Percentiles rank a stretch among this genome's conserved stretches.
These are phyloP conservation scores for Aspergillus fructus DNA, from an alignment of 2,329 filamentous ascomycete genomes.

Conservation along the genomic window DNA sequence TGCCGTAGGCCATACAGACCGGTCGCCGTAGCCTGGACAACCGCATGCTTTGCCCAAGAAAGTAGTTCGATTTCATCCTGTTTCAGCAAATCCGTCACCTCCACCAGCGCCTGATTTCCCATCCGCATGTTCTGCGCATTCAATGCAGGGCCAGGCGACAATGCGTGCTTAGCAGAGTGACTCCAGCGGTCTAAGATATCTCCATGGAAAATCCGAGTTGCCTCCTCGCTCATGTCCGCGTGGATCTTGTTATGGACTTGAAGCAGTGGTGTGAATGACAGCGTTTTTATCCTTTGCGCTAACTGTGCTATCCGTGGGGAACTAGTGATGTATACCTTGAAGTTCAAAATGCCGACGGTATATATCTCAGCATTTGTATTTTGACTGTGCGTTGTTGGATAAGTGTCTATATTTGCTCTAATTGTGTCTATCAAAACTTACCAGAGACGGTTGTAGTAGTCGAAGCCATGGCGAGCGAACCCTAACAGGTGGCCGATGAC, in stretches of 20 bases:
- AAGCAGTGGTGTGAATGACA: neutral
- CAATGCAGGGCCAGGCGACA: neutral
- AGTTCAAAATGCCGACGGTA: neutral
- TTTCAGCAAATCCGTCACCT: neutral
- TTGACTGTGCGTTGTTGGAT: neutral
- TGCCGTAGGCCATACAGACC: neutral
- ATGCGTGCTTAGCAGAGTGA: neutral
- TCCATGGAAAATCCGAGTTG: neutral
- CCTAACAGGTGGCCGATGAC: neutral
- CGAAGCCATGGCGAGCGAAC: neutral
- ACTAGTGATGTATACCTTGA: neutral
- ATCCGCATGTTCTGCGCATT: neutral
- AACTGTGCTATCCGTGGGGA: neutral
- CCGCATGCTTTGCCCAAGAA: neutral
- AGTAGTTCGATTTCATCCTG: neutral
- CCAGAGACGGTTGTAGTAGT: neutral
- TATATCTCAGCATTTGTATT: neutral
- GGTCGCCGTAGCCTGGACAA: neutral
- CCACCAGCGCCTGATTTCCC: neutral
- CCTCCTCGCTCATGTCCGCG: neutral
- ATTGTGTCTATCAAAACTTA: neutral
- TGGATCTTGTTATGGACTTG: neutral
- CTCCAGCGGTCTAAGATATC: neutral
- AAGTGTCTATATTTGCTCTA: neutral
- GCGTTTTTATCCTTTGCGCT: neutral